Percentiles rank a stretch among this genome's conserved stretches.
Conservation (phyloP, 371 early-diverging fungal species). For the Phascolomyces articulosus region DNA sequence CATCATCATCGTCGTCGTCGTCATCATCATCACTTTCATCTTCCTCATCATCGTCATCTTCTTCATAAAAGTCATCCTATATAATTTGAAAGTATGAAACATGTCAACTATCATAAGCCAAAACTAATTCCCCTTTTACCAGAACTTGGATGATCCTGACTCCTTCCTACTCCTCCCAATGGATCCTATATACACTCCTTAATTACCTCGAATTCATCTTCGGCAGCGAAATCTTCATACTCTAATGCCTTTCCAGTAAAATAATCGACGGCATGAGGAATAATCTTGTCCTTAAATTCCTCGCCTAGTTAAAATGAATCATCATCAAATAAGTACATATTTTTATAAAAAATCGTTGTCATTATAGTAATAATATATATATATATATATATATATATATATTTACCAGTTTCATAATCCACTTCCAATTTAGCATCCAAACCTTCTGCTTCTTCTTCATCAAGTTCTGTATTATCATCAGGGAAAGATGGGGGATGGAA, state of each 20-base stretch:
- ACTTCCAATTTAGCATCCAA: slow-evolving; percentile 83
- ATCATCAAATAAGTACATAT: too few relatives aligned
- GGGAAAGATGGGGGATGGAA: slow-evolving; percentile 85
- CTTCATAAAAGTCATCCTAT: slow-evolving; percentile 68
- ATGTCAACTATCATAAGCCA: too few relatives aligned
- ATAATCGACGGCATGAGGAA: slow-evolving; percentile 96
- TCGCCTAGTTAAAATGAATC: slow-evolving; percentile 50
- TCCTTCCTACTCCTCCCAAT: neutral
- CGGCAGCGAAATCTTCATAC: slow-evolving; percentile 72
- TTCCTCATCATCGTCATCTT: slow-evolving; percentile 66
- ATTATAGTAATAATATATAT: too few relatives aligned
- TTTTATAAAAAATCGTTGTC: too few relatives aligned
- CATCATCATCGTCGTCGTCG: slow-evolving; percentile 53
- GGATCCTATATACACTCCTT: neutral
- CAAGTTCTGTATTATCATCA: slow-evolving; percentile 71
- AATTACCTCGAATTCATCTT: slow-evolving; percentile 32
- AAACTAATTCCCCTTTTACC: too few relatives aligned
- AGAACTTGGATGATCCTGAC: too few relatives aligned
- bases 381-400: too few relatives aligned
- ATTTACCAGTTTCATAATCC: slow-evolving; percentile 80
- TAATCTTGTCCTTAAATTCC: slow-evolving; percentile 92
- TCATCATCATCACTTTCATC: slow-evolving; percentile 56
- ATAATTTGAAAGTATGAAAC: slow-evolving; percentile 5
- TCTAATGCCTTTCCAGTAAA: slow-evolving; percentile 96
- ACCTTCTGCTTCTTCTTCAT: slow-evolving; percentile 77